phyloP scores from a whole-genome alignment of 805 yeast genomes.

The Jamesozyma piceae region DNA sequence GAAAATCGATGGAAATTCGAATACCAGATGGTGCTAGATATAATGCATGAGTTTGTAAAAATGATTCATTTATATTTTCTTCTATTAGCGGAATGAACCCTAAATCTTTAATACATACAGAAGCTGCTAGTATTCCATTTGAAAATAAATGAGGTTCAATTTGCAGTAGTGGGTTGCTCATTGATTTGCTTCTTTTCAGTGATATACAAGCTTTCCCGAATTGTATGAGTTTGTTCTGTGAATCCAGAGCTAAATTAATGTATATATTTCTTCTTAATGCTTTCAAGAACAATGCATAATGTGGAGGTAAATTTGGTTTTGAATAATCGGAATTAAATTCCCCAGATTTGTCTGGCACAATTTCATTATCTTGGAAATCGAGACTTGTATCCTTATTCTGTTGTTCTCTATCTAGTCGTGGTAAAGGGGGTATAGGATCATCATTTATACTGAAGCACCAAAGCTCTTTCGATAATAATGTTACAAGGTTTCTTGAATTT shows the following conservation, averaged over 20 bases:
- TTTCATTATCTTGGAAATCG: not conserved
- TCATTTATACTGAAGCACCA: conserved; percentile 38
- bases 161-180: conserved; percentile 19
- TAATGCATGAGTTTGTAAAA: conserved; percentile 31
- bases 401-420: conserved; percentile 9
- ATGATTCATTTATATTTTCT: conserved; percentile 13
- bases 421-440: conserved; percentile 29
- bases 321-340: conserved; percentile 29
- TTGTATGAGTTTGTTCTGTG: conserved; percentile 34
- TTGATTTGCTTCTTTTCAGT: conserved; percentile 7
- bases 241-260: conserved; percentile 25
- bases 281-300: conserved; percentile 40
- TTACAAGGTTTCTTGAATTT: conserved; percentile 31
- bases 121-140: conserved; percentile 36
- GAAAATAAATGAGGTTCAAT: conserved; percentile 41
- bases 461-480: conserved; percentile 34
- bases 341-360: conserved; percentile 25
- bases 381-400: conserved; percentile 2
- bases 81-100: conserved; percentile 29
- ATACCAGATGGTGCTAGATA: conserved; percentile 51
- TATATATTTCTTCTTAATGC: conserved; percentile 39
- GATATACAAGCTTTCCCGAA: conserved; percentile 41
- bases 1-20: conserved; percentile 35
- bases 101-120: conserved; percentile 28
- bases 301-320: conserved; percentile 32